Evolutionary conservation across 805 yeast species (phyloP), one percentile per base, ranked within the genome.

Genomic region (Yamadazyma paraphyllophila): DNA sequence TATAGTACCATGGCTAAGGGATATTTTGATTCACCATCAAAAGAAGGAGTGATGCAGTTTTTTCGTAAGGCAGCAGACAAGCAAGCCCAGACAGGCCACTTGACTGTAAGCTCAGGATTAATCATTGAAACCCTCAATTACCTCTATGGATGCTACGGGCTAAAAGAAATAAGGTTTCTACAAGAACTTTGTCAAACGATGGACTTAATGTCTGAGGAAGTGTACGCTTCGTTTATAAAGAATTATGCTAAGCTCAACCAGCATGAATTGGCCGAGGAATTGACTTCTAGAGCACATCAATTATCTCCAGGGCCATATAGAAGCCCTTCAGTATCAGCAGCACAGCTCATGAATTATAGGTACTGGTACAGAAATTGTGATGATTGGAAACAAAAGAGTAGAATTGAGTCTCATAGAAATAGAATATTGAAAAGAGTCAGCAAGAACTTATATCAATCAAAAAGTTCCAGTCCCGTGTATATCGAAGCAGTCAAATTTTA

Each of bases 221-320:
- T 68, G 45, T 65, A 62, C 47, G 37, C 51, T 15, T 53, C 59
- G 12, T 48, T 68, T 41, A 61, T 66, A 27, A 35, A 50, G 8
- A 67, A 68, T 7, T 63, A 65, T 39, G 58, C 65, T 4, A 56
- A 53, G 31, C 47, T 65, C 25, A 66, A 63, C 7, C 65, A 66
- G 41, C 60, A 54, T 46, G 64, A 59, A 38, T 33, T 46, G 14
- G 77, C 76, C 1, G 71, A 71, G 39, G 51, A 48, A 9, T 41
- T 63, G 27, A 55, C 67, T 8, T 53, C 47, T 24, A 59, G 62
- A 32, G 73, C 71, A 2, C 74, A 69, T 37, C 44, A 41, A n/a
- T 36, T 44, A 1, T 59, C 67, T 5, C 41, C 45, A 2, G 60
- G 60, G 14, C 73, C 74, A 13, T 65, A 61, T 35, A 54, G 54